Conservation (phyloP, 768 basidiomycete species). For the Russula lepida region DNA sequence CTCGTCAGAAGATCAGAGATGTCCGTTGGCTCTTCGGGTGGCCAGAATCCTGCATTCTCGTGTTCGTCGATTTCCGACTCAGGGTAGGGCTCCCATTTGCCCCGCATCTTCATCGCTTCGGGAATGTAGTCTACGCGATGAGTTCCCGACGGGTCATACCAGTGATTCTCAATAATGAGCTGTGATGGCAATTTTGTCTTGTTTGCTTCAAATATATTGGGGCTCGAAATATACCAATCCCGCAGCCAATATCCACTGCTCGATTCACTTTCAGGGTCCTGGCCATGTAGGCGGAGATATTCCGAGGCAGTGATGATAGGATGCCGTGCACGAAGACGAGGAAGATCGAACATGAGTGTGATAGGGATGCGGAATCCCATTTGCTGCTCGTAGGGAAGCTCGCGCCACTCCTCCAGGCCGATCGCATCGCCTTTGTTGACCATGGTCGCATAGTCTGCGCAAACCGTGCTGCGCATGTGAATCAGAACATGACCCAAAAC, state of each 20-base stretch:
- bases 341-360: no score
- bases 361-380: no score
- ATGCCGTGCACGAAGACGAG: no score
- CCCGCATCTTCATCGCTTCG: constrained; percentile 28
- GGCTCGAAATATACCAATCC: constrained; percentile 28
- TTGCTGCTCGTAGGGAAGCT: no score
- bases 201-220: constrained; percentile 25
- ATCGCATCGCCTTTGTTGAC: no score
- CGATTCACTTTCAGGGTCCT: constrained; percentile 30
- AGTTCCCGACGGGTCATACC: constrained; percentile 32
- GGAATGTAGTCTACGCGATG: constrained; percentile 33
- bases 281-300: no score
- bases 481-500: background rate
- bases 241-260: constrained; percentile 34
- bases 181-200: constrained; percentile 24
- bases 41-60: constrained; percentile 15
- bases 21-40: background rate
- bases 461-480: constrained; percentile 15
- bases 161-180: constrained; percentile 32
- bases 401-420: no score
- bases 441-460: no score
- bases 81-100: constrained; percentile 25
- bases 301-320: no score
- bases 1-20: background rate
- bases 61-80: constrained; percentile 10